These are phyloP conservation scores for Xylaria sp. DNA, from an alignment of 2,329 filamentous ascomycete genomes.

Conservation along the genomic window DNA sequence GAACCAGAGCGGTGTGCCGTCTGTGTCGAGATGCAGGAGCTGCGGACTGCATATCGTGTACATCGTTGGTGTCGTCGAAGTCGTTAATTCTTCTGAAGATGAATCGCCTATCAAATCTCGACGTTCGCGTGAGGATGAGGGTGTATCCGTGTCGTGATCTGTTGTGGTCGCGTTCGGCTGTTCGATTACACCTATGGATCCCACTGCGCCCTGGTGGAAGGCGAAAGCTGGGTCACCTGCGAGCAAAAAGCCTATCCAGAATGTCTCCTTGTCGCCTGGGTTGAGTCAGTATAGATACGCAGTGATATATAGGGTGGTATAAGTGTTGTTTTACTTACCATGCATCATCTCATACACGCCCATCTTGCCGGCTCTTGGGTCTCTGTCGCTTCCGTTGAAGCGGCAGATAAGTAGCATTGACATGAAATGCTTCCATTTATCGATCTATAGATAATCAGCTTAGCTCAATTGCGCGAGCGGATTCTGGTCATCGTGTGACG, in stretches of 20 bases:
- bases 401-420: conserved; percentile 55
- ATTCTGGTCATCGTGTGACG: neutral
- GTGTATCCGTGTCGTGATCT: neutral
- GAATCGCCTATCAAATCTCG: neutral
- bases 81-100: neutral
- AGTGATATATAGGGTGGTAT: neutral
- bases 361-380: conserved; percentile 52
- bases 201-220: conserved; percentile 56
- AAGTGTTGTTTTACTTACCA: conserved; percentile 46
- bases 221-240: conserved; percentile 56
- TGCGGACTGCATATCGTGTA: conserved; percentile 58
- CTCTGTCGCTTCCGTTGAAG: conserved; percentile 58
- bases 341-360: conserved; percentile 61
- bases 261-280: conserved; percentile 60
- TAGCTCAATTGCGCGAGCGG: neutral
- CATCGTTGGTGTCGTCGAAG: conserved; percentile 34
- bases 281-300: conserved; percentile 11
- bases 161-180: conserved; percentile 6
- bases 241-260: conserved; percentile 62
- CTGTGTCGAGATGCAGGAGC: conserved; percentile 56
- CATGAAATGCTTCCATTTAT: conserved; percentile 60
- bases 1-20: conserved; percentile 58
- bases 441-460: conserved; percentile 37
- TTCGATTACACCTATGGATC: conserved; percentile 50
- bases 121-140: neutral